These are phyloP conservation scores for Myriosclerotinia scirpicola DNA, from an alignment of 2,329 filamentous ascomycete genomes.

Conservation along the genomic window DNA sequence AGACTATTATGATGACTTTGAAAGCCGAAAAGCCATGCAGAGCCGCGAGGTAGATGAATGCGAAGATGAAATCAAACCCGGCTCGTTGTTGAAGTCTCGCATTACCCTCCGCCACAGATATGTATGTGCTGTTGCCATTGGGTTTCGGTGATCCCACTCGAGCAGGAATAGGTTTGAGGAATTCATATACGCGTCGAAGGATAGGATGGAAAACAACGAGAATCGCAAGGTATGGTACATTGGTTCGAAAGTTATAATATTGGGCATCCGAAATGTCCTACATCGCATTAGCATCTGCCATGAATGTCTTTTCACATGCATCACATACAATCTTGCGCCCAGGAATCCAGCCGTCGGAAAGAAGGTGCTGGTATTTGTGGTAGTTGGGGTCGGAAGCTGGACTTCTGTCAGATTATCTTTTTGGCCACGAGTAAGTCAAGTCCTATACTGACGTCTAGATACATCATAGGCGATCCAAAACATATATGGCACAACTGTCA, in stretches of 20 bases:
- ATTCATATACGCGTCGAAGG: constrained; percentile 70
- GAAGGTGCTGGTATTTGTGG: constrained; percentile 64
- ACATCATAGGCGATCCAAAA: constrained; percentile 86
- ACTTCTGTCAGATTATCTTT: constrained; percentile 25
- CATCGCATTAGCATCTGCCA: constrained; percentile 25
- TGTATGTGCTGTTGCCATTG: constrained; percentile 41
- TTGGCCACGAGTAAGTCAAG: neutral
- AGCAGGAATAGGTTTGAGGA: constrained; percentile 33
- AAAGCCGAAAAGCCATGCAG: constrained; percentile 83
- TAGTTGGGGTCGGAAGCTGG: constrained; percentile 81
- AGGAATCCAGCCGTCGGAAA: constrained; percentile 86
- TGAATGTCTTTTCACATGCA: neutral
- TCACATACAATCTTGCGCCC: constrained; percentile 78
- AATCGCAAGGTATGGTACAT: constrained; percentile 75
- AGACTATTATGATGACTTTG: constrained; percentile 80
- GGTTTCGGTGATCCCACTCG: constrained; percentile 35
- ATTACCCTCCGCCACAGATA: constrained; percentile 49
- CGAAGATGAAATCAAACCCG: constrained; percentile 81
- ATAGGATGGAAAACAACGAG: constrained; percentile 79
- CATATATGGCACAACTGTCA: constrained; percentile 74
- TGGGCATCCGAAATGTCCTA: constrained; percentile 88
- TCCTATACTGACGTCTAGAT: constrained; percentile 67
- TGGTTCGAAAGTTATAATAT: constrained; percentile 80
- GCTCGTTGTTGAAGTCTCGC: constrained; percentile 66
- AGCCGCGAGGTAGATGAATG: constrained; percentile 71